These are phyloP conservation scores for Paramecium caudatum DNA, from an alignment of 73 alveolate species.

Conservation along the genomic window DNA sequence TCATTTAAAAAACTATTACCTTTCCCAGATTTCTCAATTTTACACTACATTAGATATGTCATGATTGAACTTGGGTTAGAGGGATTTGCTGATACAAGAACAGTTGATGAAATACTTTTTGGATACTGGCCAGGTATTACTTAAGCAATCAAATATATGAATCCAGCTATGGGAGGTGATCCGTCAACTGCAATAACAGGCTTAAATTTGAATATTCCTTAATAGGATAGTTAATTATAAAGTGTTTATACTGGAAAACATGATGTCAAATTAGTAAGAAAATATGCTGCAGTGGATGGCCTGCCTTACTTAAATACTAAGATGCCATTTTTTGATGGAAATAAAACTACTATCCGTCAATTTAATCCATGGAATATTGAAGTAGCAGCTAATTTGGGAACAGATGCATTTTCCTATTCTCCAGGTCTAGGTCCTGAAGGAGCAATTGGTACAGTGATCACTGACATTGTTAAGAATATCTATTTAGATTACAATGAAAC, in stretches of 20 bases:
- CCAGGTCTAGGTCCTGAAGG: not conserved
- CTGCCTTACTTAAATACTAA: not conserved
- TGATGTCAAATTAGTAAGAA: not conserved
- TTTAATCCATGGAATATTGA: conserved; percentile 58
- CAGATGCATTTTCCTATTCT: conserved; percentile 58
- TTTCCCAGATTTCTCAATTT: not conserved
- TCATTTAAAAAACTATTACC: not conserved
- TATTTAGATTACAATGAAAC: conserved; percentile 35
- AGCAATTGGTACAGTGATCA: not conserved
- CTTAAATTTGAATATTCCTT: conserved; percentile 32
- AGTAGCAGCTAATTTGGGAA: conserved; percentile 10
- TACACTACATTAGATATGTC: conserved; percentile 48
- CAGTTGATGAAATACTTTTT: conserved; percentile 41
- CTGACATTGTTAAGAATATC: conserved; percentile 39
- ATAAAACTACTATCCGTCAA: not conserved
- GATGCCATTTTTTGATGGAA: conserved; percentile 63
- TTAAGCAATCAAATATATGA: conserved; percentile 12
- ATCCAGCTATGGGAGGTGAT: conserved; percentile 70
- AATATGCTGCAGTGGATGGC: not conserved
- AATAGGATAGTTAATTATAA: not conserved
- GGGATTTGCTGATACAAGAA: conserved; percentile 66
- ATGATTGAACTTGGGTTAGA: conserved; percentile 62
- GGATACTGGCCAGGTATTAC: conserved; percentile 46
- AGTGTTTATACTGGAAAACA: conserved; percentile 52
- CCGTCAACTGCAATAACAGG: conserved; percentile 56